These are phyloP conservation scores for Lophiostoma macrostomum DNA, from an alignment of 495 filamentous ascomycete species.

Conservation along the genomic window DNA sequence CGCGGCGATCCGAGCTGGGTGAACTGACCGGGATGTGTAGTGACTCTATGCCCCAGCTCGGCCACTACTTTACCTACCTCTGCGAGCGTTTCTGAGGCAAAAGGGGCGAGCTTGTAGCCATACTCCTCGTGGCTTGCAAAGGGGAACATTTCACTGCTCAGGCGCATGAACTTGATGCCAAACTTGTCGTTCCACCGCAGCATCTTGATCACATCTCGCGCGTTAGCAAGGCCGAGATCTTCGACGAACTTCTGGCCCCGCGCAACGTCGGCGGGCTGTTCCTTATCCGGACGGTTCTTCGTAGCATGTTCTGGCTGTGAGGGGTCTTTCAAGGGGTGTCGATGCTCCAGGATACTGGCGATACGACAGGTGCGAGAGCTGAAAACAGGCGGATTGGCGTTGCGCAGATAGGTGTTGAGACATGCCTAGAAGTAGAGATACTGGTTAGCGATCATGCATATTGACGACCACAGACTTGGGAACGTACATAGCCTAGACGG, in stretches of 20 bases:
- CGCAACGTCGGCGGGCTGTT: slow-evolving; percentile 58
- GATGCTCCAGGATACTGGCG: slow-evolving; percentile 82
- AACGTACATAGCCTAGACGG: slow-evolving; percentile 78
- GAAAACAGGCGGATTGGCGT: slow-evolving; percentile 82
- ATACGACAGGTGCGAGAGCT: slow-evolving; percentile 90
- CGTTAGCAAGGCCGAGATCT: slow-evolving; percentile 75
- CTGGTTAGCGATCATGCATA: slow-evolving; percentile 3
- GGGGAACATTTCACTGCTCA: slow-evolving; percentile 95
- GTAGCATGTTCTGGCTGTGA: slow-evolving; percentile 71
- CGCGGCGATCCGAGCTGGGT: slow-evolving; percentile 85
- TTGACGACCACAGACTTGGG: background rate
- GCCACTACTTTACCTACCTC: slow-evolving; percentile 76
- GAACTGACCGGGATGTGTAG: slow-evolving; percentile 88
- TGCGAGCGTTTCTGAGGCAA: slow-evolving; percentile 73
- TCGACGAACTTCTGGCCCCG: slow-evolving; percentile 72
- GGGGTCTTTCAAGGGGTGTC: slow-evolving; percentile 73
- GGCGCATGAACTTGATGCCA: slow-evolving; percentile 85
- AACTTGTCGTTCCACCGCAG: slow-evolving; percentile 92
- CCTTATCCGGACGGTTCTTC: slow-evolving; percentile 78
- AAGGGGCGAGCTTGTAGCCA: slow-evolving; percentile 82
- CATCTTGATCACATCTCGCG: slow-evolving; percentile 78
- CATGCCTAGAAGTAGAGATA: slow-evolving; percentile 60
- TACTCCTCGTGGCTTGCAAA: slow-evolving; percentile 87
- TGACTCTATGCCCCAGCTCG: slow-evolving; percentile 79
- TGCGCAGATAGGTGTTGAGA: slow-evolving; percentile 88